These are phyloP conservation scores for Pascua sp. DNA, from an alignment of 1,284 basidiomycete species.

Conservation along the genomic window DNA sequence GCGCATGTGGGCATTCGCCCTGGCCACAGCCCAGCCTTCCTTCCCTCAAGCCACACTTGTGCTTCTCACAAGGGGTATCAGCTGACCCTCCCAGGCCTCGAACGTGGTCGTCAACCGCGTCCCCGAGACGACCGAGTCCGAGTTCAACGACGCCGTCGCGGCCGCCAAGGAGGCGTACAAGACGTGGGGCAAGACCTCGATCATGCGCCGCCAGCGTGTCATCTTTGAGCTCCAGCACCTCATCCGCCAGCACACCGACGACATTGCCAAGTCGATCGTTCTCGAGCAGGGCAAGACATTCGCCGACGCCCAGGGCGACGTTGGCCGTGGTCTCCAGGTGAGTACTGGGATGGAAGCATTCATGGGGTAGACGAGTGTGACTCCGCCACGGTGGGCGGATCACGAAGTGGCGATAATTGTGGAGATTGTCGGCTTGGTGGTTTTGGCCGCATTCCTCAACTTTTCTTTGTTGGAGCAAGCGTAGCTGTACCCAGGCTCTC, in stretches of 20 bases:
- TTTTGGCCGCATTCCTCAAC: too few relatives aligned
- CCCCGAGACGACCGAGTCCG: slow-evolving; percentile 77
- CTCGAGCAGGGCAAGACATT: slow-evolving; percentile 89
- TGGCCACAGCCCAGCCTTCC: slow-evolving; percentile 5
- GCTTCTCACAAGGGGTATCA: neutral
- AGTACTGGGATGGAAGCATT: slow-evolving; percentile 2
- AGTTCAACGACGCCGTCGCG: slow-evolving; percentile 82
- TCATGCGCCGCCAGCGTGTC: slow-evolving; percentile 82
- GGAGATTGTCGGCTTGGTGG: too few relatives aligned
- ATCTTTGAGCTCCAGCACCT: slow-evolving; percentile 83
- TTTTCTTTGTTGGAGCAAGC: too few relatives aligned
- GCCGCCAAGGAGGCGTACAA: slow-evolving; percentile 85
- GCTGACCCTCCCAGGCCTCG: slow-evolving; percentile 38
- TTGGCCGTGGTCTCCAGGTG: slow-evolving; percentile 72
- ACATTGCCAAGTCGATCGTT: slow-evolving; percentile 61
- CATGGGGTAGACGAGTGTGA: neutral
- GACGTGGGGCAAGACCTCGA: slow-evolving; percentile 80
- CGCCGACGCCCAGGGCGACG: slow-evolving; percentile 88
- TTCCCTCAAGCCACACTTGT: too few relatives aligned
- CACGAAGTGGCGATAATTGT: neutral
- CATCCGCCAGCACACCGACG: slow-evolving; percentile 65
- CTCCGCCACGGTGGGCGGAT: too few relatives aligned
- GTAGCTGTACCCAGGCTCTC: too few relatives aligned
- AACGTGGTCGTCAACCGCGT: slow-evolving; percentile 84
- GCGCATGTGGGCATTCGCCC: slow-evolving; percentile 19